phyloP scores from a whole-genome alignment of 257 asterid genomes.

The Solanum verrucosum region DNA sequence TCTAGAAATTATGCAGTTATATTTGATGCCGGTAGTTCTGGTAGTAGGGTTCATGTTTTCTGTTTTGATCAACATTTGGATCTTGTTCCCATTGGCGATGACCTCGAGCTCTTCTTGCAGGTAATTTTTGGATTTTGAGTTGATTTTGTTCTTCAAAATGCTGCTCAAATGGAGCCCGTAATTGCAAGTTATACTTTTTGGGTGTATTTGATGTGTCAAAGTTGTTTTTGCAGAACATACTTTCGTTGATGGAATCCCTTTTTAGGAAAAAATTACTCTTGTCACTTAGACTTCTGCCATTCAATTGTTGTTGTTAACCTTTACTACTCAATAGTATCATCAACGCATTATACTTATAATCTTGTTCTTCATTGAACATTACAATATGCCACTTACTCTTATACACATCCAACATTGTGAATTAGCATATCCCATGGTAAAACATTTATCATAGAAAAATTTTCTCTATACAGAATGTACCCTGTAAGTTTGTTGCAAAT shows the following conservation, averaged over 20 bases:
- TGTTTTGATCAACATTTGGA: slow-evolving; percentile 11
- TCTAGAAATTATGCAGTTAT: slow-evolving; percentile 20
- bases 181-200: background rate
- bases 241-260: background rate
- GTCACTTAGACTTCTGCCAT: background rate
- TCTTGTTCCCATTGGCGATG: slow-evolving; percentile 19
- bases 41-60: slow-evolving; percentile 34
- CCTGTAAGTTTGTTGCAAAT: background rate
- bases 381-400: background rate
- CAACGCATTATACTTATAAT: background rate
- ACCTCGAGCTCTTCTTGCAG: slow-evolving; percentile 12
- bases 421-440: background rate
- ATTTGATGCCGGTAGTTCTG: slow-evolving; percentile 34
- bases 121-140: background rate
- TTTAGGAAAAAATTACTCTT: background rate
- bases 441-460: background rate
- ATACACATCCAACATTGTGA: background rate
- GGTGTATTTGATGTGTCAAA: background rate
- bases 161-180: background rate
- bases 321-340: background rate
- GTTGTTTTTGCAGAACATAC: background rate
- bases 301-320: background rate
- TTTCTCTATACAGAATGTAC: background rate
- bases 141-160: background rate
- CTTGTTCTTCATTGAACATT: background rate